Base-by-base conservation (phyloP, 2,329 filamentous ascomycete genomes). In the Neophaeococcomyces aloes region DNA sequence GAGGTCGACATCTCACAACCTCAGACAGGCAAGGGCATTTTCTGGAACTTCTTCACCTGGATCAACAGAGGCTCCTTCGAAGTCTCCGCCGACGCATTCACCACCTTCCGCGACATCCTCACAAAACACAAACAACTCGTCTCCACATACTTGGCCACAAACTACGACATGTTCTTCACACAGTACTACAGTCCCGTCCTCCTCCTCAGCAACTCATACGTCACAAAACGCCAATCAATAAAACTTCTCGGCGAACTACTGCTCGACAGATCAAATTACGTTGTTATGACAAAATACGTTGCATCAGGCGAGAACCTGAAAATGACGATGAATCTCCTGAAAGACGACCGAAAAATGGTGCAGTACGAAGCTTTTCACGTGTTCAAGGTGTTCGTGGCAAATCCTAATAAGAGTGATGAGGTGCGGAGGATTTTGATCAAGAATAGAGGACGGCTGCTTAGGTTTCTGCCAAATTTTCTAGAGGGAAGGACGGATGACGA, bases 351-450 rank as follows among this genome's bases (percentile, higher is more conserved):
- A 55, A 91, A 94, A 65, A 98, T 98, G 88, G 91, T 98, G 49
- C 91, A 96, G 65, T 98, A 98, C 62, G 91, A 98, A 63, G 91
- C 88, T 6, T 98, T 98, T 63, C 91, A 98, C 61, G 89, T 98
- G 32, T 98, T 98, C 75, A 98, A 98, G 71, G 89, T 98, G 50
- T 98, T 98, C 65, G 91, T 96, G 42, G 91, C 91, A 48, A 98
- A 98, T 61, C 91, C 91, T 6, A 88, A 96, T 70, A 98, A 98
- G 68, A 94, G 86, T n/a, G 73, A 89, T 48, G 86, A 88, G 27
- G 91, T 98, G 38, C 87, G 94, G 61, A 86, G 89, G 61, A 94
- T 98, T 58, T 69, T 98, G 51, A 81, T 96, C 54, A 95, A 94
- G 76, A 98, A 98, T 61, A 79, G 88, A 46, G 88, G 95, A 52